Percentiles rank a stretch among this genome's conserved stretches.
Evolutionary conservation across 2,329 filamentous ascomycete species (phyloP).

Genomic region (Aspergillus ruber): DNA sequence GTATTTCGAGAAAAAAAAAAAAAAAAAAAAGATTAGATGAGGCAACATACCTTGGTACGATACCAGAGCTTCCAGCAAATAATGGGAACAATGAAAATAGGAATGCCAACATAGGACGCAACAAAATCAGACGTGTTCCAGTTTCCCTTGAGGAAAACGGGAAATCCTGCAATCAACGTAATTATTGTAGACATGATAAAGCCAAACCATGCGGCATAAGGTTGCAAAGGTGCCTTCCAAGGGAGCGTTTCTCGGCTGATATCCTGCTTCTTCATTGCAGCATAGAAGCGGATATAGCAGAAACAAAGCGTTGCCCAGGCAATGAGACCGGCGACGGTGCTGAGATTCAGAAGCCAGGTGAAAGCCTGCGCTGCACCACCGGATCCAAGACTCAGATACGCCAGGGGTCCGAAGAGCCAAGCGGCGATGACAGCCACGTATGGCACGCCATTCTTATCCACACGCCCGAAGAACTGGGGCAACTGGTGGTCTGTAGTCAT

Average conservation of each 20-base stretch:
- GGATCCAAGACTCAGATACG: constrained; percentile 35
- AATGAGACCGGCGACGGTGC: constrained; percentile 42
- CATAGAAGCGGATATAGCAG: constrained; percentile 50
- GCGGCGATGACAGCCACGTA: constrained; percentile 54
- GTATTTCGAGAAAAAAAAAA: no score
- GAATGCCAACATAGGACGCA: constrained; percentile 35
- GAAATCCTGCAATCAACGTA: constrained; percentile 63
- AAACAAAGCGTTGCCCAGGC: constrained; percentile 40
- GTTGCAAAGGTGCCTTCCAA: constrained; percentile 46
- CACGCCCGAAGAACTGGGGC: constrained; percentile 50
- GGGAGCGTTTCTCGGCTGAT: constrained; percentile 37
- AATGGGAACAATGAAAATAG: constrained; percentile 38
- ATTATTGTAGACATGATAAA: constrained; percentile 55
- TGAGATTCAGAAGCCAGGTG: constrained; percentile 39
- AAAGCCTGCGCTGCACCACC: constrained; percentile 35
- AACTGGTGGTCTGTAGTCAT: constrained; percentile 56
- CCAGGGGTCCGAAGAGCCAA: constrained; percentile 38
- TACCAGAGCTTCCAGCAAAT: constrained; percentile 34
- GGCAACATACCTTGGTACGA: constrained; percentile 29
- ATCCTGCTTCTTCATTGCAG: constrained; percentile 36
- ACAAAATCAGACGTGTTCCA: constrained; percentile 8
- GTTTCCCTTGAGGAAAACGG: constrained; percentile 34
- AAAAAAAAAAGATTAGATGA: no score
- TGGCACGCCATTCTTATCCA: constrained; percentile 48
- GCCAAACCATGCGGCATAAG: constrained; percentile 57